Evolutionary conservation across 2,329 filamentous ascomycete species (phyloP), one percentile per base, ranked within the genome.

Genomic region (Gnomoniopsis sp.): DNA sequence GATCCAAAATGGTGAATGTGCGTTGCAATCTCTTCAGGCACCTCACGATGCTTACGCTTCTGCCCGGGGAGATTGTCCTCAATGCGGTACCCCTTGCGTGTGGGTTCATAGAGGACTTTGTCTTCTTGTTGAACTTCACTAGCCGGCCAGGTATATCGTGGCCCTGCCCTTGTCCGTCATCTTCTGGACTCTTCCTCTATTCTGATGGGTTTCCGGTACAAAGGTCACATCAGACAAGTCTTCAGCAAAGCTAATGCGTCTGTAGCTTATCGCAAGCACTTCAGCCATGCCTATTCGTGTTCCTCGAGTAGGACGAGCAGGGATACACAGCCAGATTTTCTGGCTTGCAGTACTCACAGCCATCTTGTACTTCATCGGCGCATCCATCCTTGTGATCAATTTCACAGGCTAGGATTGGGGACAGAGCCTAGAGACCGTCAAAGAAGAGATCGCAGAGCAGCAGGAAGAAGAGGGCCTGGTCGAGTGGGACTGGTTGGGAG

Each of bases 311-410:
- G 44, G 44, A 11, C 44, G 57, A 62, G 80, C 77, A 64, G 87
- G 89, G 63, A 76, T 85, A 49, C 85, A 82, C 79, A 91, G 90
- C 0, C 89, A 96, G 71, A 91, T 90, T 1, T 96, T 90, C 68
- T 96, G 88, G 81, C 96, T 96, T 68, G 92, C 86, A 22, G 81
- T 96, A 21, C 90, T 90, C 65, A 87, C 91, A 2, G 89, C 91
- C 4, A 75, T 85, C 2, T 80, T 96, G 19, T 96, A 96, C 73
- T 88, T 93, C 57, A 69, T 93, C 15, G 88, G 89, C 53, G 88
- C 89, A 0, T 84, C 88, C 49, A 79, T 96, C 43, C 85, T 96
- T 72, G 82, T 88, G 64, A 73, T 91, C 57, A 96, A 93, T 22
- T 91, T 93, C 75, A 80, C 87, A 57, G 91, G 91, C 10, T 93